Evolutionary conservation across 1,139 yeast genomes (phyloP), one percentile per base, ranked within the genome.

Genomic region (Candida mesenterica): DNA sequence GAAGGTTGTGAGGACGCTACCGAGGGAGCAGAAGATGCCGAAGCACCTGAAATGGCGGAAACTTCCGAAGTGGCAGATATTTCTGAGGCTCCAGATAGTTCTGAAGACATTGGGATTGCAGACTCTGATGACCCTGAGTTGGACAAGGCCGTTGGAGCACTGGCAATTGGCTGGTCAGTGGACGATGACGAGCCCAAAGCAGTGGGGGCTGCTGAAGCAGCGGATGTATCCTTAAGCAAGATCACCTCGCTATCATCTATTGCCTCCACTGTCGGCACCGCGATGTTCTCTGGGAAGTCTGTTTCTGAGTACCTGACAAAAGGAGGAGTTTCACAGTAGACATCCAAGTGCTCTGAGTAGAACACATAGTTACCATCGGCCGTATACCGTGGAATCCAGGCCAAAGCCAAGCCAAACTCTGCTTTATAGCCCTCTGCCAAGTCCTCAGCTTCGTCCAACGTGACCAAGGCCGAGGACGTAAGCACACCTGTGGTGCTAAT

Each of bases 381-480:
- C 2, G 83, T 72, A n/a, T 72, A 61, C 34, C 73, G 69, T 0
- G 88, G 83, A 1, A 79, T 57, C 89, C 75, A 70, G 1, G 61
- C 48, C 2, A 65, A 59, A 10, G 55, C 53, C 40, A 47, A 53
- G 18, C 61, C 60, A 35, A 61, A 43, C 9, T 47, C 45, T n/a
- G 49, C 41, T 17, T 58, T 52, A 36, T 61, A 70, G n/a, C 56
- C 59, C 10, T 56, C 56, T 5, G 61, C 61, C 36, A 64, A 44
- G 24, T 48, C 51, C 38, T 68, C 75, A 1, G 77, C 75, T 26
- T 59, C 67, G 4, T 61, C 65, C 22, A 62, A 59, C 22, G 57
- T 62, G 4, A 25, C 17, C 14, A 13, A 5, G 5, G 8, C 8
- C 15, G 45, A 17, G 16, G 32, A 32, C 26, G 22, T 18, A 12